A percentile compares a stretch with the other conserved stretches of the same genome.
Evolutionary conservation across 106 monocot species (phyloP).

Genomic region (Triglochin maritima): DNA sequence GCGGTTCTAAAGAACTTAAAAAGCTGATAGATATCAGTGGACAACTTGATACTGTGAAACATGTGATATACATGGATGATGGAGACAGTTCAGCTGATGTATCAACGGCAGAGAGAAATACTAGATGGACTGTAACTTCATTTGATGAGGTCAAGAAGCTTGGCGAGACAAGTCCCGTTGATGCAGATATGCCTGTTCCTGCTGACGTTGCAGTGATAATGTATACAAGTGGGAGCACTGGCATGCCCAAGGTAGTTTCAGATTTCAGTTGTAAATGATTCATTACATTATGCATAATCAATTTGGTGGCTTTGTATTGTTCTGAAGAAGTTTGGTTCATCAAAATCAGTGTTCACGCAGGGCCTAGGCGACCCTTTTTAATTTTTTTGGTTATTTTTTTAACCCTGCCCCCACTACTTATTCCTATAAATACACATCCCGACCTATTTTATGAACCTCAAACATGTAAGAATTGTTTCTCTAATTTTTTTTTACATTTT

Average conservation of each 20-base stretch:
- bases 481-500: too few species aligned
- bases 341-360: too few species aligned
- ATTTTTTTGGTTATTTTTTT: too few species aligned
- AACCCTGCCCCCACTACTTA: too few species aligned
- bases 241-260: conserved; percentile 74
- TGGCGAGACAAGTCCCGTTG: conserved; percentile 55
- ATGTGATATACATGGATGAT: conserved; percentile 72
- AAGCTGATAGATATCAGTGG: conserved; percentile 78
- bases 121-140: conserved; percentile 46
- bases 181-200: conserved; percentile 51
- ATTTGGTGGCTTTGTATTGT: background rate
- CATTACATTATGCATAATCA: background rate
- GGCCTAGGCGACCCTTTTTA: too few species aligned
- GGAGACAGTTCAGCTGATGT: conserved; percentile 48
- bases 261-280: background rate
- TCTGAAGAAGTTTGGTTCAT: too few species aligned
- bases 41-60: conserved; percentile 78
- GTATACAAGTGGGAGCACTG: conserved; percentile 99
- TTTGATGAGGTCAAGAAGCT: conserved; percentile 70
- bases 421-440: too few species aligned
- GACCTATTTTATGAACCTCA: too few species aligned
- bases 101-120: conserved; percentile 41
- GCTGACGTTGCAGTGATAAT: conserved; percentile 93
- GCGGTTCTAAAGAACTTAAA: conserved; percentile 82
- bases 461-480: too few species aligned